phyloP scores from a whole-genome alignment of 2,329 filamentous ascomycete genomes.

The Tolypocladium ovalisporum region DNA sequence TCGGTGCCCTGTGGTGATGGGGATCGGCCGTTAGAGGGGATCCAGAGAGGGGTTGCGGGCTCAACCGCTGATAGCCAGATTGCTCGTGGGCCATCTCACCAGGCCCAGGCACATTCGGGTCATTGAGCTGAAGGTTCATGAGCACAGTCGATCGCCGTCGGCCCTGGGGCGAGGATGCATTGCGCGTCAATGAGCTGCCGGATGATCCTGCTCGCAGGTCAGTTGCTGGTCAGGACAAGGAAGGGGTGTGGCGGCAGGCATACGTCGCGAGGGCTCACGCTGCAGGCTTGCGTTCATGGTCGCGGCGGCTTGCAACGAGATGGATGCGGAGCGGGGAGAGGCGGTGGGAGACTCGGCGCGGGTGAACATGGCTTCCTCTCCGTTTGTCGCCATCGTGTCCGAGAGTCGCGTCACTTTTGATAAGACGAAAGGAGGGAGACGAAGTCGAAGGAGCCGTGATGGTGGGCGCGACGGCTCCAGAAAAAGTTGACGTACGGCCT shows the following conservation, averaged over 20 bases:
- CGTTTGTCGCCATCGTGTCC: constrained; percentile 18
- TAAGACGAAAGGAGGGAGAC: background rate
- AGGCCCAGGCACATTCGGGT: constrained; percentile 54
- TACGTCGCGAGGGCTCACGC: constrained; percentile 49
- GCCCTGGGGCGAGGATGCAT: constrained; percentile 34
- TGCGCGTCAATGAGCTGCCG: constrained; percentile 36
- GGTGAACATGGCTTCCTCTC: constrained; percentile 11
- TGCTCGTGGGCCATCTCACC: constrained; percentile 53
- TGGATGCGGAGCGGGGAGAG: constrained; percentile 53
- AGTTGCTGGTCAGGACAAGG: constrained; percentile 1
- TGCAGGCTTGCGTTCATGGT: constrained; percentile 69
- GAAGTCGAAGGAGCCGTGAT: background rate
- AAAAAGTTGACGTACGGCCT: background rate
- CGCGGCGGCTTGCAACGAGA: constrained; percentile 65
- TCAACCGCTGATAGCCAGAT: constrained; percentile 17
- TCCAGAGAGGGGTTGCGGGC: constrained; percentile 34
- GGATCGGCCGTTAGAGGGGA: constrained; percentile 41
- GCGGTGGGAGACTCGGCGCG: constrained; percentile 42
- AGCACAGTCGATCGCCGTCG: constrained; percentile 58
- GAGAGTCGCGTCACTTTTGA: background rate
- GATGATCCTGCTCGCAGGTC: constrained; percentile 31
- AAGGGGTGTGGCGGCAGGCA: constrained; percentile 12
- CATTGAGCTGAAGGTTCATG: constrained; percentile 65
- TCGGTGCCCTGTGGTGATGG: constrained; percentile 56
- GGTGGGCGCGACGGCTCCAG: background rate